phyloP scores from a whole-genome alignment of 495 filamentous ascomycete species.

The Parathielavia appendiculata region DNA sequence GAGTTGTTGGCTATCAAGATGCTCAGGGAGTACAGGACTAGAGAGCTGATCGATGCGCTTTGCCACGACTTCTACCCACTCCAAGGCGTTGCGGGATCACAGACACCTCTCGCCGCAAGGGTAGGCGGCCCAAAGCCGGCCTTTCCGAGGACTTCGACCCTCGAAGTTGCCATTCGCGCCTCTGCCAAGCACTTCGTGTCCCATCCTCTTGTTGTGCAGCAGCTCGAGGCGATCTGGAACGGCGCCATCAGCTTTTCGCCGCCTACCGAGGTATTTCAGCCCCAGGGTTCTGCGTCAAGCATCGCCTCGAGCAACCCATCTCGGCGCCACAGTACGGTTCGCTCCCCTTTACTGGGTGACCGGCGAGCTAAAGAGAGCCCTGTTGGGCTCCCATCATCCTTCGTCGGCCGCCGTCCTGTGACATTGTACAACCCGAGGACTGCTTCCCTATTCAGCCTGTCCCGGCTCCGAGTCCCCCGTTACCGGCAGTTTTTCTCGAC shows the following conservation, averaged over 20 bases:
- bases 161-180: conserved; percentile 87
- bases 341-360: conserved; percentile 41
- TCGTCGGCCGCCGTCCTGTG: conserved; percentile 63
- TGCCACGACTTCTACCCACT: conserved; percentile 93
- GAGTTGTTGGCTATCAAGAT: conserved; percentile 90
- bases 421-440: conserved; percentile 86
- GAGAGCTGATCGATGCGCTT: conserved; percentile 85
- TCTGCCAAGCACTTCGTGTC: conserved; percentile 84
- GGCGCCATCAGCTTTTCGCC: conserved; percentile 91
- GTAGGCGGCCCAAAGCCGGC: conserved; percentile 37
- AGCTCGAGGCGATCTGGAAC: conserved; percentile 93
- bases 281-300: conserved; percentile 33
- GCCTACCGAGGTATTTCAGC: conserved; percentile 74
- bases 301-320: conserved; percentile 21
- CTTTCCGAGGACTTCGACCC: conserved; percentile 73
- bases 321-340: conserved; percentile 32
- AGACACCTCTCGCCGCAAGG: conserved; percentile 41
- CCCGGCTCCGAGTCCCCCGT: conserved; percentile 78
- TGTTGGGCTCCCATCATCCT: conserved; percentile 23
- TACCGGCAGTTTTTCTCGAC: conserved; percentile 88
- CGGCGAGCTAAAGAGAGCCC: conserved; percentile 38
- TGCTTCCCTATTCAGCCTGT: conserved; percentile 85
- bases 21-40: conserved; percentile 78
- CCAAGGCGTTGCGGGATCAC: conserved; percentile 56
- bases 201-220: conserved; percentile 83